Base-by-base conservation (phyloP, 768 basidiomycete genomes). In the Auricularia heimuer region DNA sequence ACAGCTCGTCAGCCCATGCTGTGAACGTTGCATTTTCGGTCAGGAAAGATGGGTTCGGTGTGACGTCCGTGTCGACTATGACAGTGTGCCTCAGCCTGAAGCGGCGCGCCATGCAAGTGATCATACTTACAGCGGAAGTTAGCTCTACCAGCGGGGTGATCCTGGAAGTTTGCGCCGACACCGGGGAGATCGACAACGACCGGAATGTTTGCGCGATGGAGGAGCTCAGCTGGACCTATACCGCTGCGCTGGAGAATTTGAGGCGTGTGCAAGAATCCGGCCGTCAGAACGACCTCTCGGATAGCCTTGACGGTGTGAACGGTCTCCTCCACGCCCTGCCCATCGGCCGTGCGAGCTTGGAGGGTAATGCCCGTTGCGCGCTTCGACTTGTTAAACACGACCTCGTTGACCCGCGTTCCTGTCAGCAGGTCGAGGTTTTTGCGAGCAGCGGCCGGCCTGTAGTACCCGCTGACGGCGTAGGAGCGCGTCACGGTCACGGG, bases 141-240 rank as follows among this genome's bases (percentile, higher is more conserved):
- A 6, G 56, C 18, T 21, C 16, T n/a, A 10, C 8, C 24, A 10
- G 18, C 24, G 6, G 56, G 24, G 34, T 64, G 64, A 39, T 64
- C 64, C 21, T 64, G 64, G 54, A 64, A 60, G 51, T 64, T 64
- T 16, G 47, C 10, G 33, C 64, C 64, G 18, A 64, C 64, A 44
- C 64, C 64, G 11, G 51, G 54, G 12, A 64, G 64, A 34, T 56
- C 24, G 21, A 37, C 29, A 14, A 64, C 0, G 14, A 39, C 24
- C 3, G 51, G 64, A 35, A 64, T 64, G 12, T 42, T 34, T 8
- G 54, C 37, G 16, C 16, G 18, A 33, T 7, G n/a, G 6, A 56
- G 37, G 7, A 64, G 33, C 29, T 18, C 42, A 18, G 29, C 33
- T 18, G 45, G 45, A 16, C 64, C 64, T 4, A 64, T 35, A 10